Evolutionary conservation across 108 stramenopile genomes (phyloP), one percentile per base, ranked within the genome.

Genomic region (Nitzschia inconspicua): DNA sequence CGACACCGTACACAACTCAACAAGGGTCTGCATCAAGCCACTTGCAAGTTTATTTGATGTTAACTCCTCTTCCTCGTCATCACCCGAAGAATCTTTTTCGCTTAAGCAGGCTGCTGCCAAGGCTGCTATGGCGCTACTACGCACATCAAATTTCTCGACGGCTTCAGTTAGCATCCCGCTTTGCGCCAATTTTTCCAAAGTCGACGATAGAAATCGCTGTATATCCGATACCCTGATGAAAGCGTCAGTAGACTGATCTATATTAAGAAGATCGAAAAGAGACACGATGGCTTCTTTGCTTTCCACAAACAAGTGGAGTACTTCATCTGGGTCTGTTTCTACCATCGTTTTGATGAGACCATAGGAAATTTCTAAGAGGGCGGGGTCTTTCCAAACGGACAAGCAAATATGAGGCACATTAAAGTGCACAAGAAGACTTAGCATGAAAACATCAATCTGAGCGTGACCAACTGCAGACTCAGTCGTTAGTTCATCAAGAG

Each of bases 261-360:
- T 36, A 40, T 80, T 83, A 43, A 91, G 68, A 52, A 83, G 48
- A 56, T 88, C 84, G 32, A 91, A 82, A 37, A 91, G 49, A 10
- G 84, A 64, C 29, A 73, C 26, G 5, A 88, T 32, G 9, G 89
- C 68, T 32, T 65, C 61, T 46, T 83, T 71, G 42, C 77, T 74
- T 23, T 66, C 66, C 10, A 87, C 70, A 31, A 91, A 75, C 43
- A 78, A 37, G 22, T 73, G 76, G 9, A 91, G 18, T 14, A 80
- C 54, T 7, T 79, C 80, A 16, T 82, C 82, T 11, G 73, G 66
- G 25, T 67, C 60, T 5, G 47, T 39, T 35, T 65, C 52, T 1
- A 88, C 61, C 20, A 82, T 62, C 2, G 52, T 31, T 56, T 78
- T 70, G 30, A 83, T 61, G n/a, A 88, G 50, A 2, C 73, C 68